Evolutionary conservation across 2,329 filamentous ascomycete species (phyloP), one percentile per base, ranked within the genome.

Genomic region (Pestalotiopsis sp.): DNA sequence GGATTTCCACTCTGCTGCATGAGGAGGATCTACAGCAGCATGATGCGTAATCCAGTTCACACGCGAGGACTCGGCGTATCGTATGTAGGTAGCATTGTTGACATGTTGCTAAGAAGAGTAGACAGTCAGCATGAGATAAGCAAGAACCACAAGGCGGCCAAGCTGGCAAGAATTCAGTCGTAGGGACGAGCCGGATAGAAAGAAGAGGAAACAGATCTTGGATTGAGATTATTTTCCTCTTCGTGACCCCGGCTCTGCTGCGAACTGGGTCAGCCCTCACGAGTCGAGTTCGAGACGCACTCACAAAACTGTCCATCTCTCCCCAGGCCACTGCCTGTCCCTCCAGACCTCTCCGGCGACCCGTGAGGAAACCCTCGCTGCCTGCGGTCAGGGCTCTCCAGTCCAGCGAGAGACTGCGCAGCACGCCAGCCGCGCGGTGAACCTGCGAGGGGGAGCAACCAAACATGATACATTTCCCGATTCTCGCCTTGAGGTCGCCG

Each of bases 11-110:
- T 87, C 82, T 56, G 82, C 78, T 67, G 83, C 82, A 71, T 94
- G 85, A 38, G 79, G 78, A 0, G 88, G 87, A 73, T 94, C 89
- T 60, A 89, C 81, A 68, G 84, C 80, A 4, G 89, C 91, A 72
- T 93, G 91, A 74, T 94, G 91, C 67, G 85, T 84, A 30, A 90
- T 85, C 91, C 92, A 97, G 74, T 94, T 93, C 39, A 95, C 87
- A 44, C 94, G 87, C 3, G 90, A 90, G 5, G 91, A 91, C 78
- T 98, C 94, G 44, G 94, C 94, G 78, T 93, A 97, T 69, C 92
- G 88, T 73, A 92, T 90, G 78, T 97, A 97, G 71, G 88, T 88
- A 70, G 94, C 90, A 73, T 97, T 97, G 78, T 97, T 97, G 62
- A 97, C 91, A 78, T 97, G 94, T 62, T 89, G 88, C 89, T 82